phyloP scores from a whole-genome alignment of 176 grass and related monocot species.

The Ampelocalamus luodianensis region DNA sequence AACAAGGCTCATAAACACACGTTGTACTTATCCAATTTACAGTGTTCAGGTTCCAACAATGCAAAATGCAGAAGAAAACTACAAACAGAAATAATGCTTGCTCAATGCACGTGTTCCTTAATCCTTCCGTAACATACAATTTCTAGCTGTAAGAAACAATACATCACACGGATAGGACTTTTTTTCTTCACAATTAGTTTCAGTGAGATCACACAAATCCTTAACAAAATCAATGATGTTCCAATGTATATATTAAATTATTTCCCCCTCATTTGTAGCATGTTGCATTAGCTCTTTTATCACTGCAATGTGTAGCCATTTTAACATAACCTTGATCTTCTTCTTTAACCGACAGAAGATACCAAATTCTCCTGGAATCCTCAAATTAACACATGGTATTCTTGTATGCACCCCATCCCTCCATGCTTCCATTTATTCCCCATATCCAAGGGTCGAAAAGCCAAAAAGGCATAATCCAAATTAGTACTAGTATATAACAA shows the following conservation, averaged over 20 bases:
- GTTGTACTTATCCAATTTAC: not conserved
- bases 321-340: not conserved
- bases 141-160: not conserved
- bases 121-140: not conserved
- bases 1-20: not conserved
- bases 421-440: not conserved
- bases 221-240: not conserved
- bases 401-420: not conserved
- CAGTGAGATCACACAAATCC: not conserved
- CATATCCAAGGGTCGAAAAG: not conserved
- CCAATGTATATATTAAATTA: slow-evolving; percentile 18
- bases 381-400: not conserved
- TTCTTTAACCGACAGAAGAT: not conserved
- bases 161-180: not conserved
- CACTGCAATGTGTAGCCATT: not conserved
- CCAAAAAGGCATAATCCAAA: not conserved
- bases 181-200: not conserved
- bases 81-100: not conserved
- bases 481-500: not conserved
- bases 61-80: not conserved
- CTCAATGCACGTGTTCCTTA: not conserved
- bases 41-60: slow-evolving; percentile 3
- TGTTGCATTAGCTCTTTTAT: not conserved
- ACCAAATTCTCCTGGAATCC: not conserved
- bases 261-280: not conserved